Base-by-base conservation (phyloP, 192 early-diverging fungal species). In the Coemansia sp. region DNA sequence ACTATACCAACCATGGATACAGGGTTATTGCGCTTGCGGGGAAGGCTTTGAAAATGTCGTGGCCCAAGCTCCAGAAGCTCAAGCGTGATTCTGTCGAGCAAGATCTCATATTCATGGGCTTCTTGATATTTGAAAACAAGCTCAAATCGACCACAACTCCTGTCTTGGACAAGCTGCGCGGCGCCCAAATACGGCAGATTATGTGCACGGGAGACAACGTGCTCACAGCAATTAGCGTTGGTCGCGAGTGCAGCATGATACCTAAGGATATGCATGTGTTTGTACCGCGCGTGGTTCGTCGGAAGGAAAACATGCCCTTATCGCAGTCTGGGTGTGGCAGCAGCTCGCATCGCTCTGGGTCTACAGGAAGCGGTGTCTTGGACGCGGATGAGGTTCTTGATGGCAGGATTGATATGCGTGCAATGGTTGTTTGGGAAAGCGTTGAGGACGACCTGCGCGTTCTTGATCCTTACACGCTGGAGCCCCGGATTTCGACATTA, bases 141-240 rank as follows among this genome's bases (percentile, higher is more conserved):
- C 76, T 98, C 25, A 99, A 99, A 67, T 87, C 91, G 4, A 89
- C 89, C 5, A 95, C 95, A 0, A 78, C 87, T 14, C 78, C 86
- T 4, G 91, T 95, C 4, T 83, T 99, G 9, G 82, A 88, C 34
- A 87, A 86, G 33, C 83, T 99, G 20, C 78, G 87, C 25, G 84
- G 85, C 23, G 98, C 98, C 11, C 83, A 86, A 19, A 95, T 99
- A 59, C 85, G 95, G 32, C 92, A 93, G 80, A 88, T 98, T 45
- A 99, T 99, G 98, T 98, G 96, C 68, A 98, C 98, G 0, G 94
- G 95, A 19, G 98, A 99, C 71, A 99, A 98, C 74, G 88, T 98
- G 22, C 79, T 98, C 20, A 99, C 98, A 2, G 93, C 95, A 2
- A 87, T 98, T 40, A 95, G 92, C 56, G 98, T 99, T 0, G 91